Percentiles rank a stretch among this genome's conserved stretches.
Evolutionary conservation across 2,329 filamentous ascomycete genomes (phyloP).

Genomic region (Lecanoromycetidae sp.): DNA sequence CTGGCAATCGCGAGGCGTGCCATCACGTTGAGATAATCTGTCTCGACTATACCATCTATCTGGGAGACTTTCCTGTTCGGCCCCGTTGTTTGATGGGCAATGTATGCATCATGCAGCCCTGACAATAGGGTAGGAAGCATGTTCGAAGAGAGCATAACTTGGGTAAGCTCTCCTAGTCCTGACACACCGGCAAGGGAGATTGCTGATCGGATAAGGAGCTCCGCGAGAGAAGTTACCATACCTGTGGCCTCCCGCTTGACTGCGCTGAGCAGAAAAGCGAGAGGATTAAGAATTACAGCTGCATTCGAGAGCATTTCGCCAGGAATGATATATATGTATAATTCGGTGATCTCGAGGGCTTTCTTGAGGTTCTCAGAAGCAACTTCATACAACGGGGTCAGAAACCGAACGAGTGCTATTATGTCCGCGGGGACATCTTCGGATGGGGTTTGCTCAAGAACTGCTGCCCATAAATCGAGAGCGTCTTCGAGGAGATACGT

Average conservation of each 20-base stretch:
- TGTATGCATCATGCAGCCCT: slow-evolving; percentile 54
- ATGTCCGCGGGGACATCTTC: slow-evolving; percentile 48
- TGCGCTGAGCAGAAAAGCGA: slow-evolving; percentile 31
- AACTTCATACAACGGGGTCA: slow-evolving; percentile 55
- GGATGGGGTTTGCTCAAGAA: slow-evolving; percentile 53
- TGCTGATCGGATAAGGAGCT: slow-evolving; percentile 53
- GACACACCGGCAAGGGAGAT: slow-evolving; percentile 48
- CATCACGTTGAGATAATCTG: slow-evolving; percentile 75
- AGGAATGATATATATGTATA: slow-evolving; percentile 56
- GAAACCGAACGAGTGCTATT: slow-evolving; percentile 49
- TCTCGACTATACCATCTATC: slow-evolving; percentile 64
- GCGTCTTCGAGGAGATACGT: slow-evolving; percentile 85
- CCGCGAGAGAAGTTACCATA: slow-evolving; percentile 40
- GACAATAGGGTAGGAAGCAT: slow-evolving; percentile 53
- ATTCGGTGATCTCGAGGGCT: slow-evolving; percentile 54
- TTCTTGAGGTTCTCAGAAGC: slow-evolving; percentile 51
- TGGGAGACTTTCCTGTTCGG: slow-evolving; percentile 59
- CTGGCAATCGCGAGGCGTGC: slow-evolving; percentile 65
- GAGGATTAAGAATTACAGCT: slow-evolving; percentile 28
- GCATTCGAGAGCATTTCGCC: slow-evolving; percentile 31
- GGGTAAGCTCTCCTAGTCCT: slow-evolving; percentile 51
- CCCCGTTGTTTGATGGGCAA: slow-evolving; percentile 69
- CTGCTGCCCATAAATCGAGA: slow-evolving; percentile 73
- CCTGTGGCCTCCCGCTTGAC: slow-evolving; percentile 29
- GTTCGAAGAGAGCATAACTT: slow-evolving; percentile 52